Evolutionary conservation across 2,329 filamentous ascomycete genomes (phyloP).

Genomic region (Fragosphaeria purpurea): DNA sequence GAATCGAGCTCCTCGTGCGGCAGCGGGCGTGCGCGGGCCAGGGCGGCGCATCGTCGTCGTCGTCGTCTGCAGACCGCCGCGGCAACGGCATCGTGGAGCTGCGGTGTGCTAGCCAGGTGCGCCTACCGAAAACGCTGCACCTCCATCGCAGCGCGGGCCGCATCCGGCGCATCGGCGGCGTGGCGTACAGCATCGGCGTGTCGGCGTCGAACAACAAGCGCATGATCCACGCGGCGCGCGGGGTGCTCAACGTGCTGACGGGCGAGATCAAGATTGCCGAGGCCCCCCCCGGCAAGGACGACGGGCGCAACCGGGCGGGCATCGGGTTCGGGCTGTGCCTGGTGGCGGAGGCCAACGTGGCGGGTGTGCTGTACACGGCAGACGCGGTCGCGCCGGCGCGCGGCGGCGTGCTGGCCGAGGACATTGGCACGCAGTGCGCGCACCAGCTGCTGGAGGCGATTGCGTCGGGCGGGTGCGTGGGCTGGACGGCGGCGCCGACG

Average conservation of each 20-base stretch:
- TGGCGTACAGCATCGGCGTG: conserved; percentile 88
- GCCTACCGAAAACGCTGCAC: conserved; percentile 88
- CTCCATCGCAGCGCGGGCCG: conserved; percentile 70
- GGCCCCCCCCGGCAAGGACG: conserved; percentile 37
- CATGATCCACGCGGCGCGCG: conserved; percentile 86
- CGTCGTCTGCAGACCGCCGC: conserved; percentile 45
- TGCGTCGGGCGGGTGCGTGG: conserved; percentile 71
- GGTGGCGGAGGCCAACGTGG: conserved; percentile 81
- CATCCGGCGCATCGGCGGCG: conserved; percentile 81
- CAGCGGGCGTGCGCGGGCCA: conserved; percentile 68
- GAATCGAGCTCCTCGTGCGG: conserved; percentile 78
- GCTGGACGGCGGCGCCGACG: conserved; percentile 58
- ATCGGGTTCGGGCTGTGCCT: conserved; percentile 87
- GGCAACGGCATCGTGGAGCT: conserved; percentile 91
- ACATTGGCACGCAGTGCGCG: conserved; percentile 79
- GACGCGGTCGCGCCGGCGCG: conserved; percentile 66
- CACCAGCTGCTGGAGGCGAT: conserved; percentile 82
- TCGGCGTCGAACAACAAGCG: conserved; percentile 86
- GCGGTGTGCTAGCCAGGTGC: conserved; percentile 84
- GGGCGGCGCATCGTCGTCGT: conserved; percentile 20
- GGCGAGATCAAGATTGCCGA: conserved; percentile 83
- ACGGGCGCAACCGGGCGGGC: conserved; percentile 57
- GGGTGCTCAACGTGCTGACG: conserved; percentile 75
- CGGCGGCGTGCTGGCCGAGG: conserved; percentile 79
- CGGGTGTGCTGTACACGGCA: conserved; percentile 75